phyloP scores from a whole-genome alignment of 202 grass and related monocot species.

The Panicum virgatum region DNA sequence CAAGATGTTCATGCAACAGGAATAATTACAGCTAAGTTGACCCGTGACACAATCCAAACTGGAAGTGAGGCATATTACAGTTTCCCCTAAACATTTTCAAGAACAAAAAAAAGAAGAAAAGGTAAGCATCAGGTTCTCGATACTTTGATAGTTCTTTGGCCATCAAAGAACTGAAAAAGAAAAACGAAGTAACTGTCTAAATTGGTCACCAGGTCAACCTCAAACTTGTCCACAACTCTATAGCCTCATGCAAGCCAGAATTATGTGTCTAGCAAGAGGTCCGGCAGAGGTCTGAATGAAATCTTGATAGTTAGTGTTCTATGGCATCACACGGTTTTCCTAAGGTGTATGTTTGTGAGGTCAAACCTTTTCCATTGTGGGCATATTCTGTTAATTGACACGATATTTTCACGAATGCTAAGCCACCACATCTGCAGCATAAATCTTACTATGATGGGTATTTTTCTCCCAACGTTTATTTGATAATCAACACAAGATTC shows the following conservation, averaged over 20 bases:
- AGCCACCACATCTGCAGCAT: background rate
- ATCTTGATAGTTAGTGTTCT: background rate
- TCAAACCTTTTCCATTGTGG: background rate
- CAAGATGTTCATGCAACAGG: conserved; percentile 3
- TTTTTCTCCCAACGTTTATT: background rate
- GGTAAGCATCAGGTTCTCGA: background rate
- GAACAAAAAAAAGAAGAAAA: background rate
- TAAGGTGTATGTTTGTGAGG: background rate
- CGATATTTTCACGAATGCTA: background rate
- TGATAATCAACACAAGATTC: background rate
- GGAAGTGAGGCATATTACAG: background rate
- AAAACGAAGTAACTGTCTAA: background rate
- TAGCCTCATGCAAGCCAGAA: background rate
- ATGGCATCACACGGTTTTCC: background rate
- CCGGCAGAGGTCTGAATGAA: background rate
- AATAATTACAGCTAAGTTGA: conserved; percentile 3
- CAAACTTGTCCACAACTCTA: background rate
- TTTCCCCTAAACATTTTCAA: background rate
- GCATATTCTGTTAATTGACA: background rate
- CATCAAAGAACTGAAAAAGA: background rate
- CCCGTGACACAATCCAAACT: background rate
- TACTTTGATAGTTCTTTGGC: background rate
- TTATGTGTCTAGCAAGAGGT: conserved; percentile 12
- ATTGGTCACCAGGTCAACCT: background rate
- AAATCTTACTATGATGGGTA: background rate